Evolutionary conservation across 768 basidiomycete genomes (phyloP).

Genomic region (Collybiopsis confluens): DNA sequence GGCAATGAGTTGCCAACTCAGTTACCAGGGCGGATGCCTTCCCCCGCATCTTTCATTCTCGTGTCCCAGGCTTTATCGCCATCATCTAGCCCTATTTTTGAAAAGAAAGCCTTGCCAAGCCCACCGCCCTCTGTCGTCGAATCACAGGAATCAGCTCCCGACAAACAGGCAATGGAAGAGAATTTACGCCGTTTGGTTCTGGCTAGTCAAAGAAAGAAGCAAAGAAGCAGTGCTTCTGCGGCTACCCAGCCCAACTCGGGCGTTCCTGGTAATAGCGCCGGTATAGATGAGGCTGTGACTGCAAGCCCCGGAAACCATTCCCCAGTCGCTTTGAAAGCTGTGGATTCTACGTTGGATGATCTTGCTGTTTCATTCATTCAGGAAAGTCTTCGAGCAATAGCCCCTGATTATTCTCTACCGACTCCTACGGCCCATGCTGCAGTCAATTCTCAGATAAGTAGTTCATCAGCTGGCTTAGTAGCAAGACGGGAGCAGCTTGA

Average conservation of each 20-base stretch:
- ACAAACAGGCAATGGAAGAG: conserved; percentile 39
- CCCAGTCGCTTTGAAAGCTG: neutral
- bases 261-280: neutral
- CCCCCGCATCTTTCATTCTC: neutral
- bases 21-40: neutral
- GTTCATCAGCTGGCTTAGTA: conserved; percentile 28
- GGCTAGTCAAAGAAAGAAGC: conserved; percentile 6
- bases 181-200: conserved; percentile 33
- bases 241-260: conserved; percentile 12
- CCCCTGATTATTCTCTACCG: conserved; percentile 20
- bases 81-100: neutral
- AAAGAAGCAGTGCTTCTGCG: neutral
- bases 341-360: conserved; percentile 40
- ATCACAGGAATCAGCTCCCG: conserved; percentile 5
- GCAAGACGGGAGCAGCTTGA: conserved; percentile 46
- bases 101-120: too few species aligned
- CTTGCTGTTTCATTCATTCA: conserved; percentile 56
- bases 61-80: neutral
- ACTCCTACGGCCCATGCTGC: conserved; percentile 3
- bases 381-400: conserved; percentile 46
- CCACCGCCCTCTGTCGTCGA: neutral
- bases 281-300: neutral
- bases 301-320: neutral
- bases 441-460: conserved; percentile 8
- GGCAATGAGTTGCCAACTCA: neutral